Evolutionary conservation across 331 rosid species (phyloP).

Genomic region (Quercus phellos): DNA sequence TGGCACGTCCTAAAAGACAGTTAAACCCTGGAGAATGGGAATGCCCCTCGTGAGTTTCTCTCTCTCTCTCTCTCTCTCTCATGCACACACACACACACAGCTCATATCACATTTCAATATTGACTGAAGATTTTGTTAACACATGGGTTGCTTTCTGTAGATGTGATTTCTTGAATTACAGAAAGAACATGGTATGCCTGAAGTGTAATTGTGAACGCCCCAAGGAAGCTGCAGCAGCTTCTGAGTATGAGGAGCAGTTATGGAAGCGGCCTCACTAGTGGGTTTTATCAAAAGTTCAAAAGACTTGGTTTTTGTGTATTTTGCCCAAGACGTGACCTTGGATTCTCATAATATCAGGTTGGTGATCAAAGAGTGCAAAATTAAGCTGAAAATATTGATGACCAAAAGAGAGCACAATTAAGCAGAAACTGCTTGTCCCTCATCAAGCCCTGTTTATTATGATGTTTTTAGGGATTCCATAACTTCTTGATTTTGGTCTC

Average conservation of each 20-base stretch:
- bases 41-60: slow-evolving; percentile 67
- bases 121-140: neutral
- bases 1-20: slow-evolving; percentile 45
- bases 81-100: neutral
- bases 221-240: slow-evolving; percentile 18
- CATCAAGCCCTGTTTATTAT: neutral
- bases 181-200: slow-evolving; percentile 49
- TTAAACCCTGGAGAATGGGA: slow-evolving; percentile 67
- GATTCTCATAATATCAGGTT: neutral
- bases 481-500: neutral
- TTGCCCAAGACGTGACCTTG: neutral
- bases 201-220: slow-evolving; percentile 56
- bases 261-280: slow-evolving; percentile 40
- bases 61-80: neutral
- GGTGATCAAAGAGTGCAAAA: neutral
- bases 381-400: neutral
- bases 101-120: neutral
- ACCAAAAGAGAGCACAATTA: neutral
- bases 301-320: neutral
- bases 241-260: slow-evolving; percentile 31
- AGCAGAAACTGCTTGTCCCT: neutral
- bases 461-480: neutral
- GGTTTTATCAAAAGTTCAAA: neutral
- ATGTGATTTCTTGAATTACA: slow-evolving; percentile 63
- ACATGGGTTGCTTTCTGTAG: slow-evolving; percentile 31